Evolutionary conservation across 306 rosid species (phyloP).

Genomic region (Lathyrus sativus): DNA sequence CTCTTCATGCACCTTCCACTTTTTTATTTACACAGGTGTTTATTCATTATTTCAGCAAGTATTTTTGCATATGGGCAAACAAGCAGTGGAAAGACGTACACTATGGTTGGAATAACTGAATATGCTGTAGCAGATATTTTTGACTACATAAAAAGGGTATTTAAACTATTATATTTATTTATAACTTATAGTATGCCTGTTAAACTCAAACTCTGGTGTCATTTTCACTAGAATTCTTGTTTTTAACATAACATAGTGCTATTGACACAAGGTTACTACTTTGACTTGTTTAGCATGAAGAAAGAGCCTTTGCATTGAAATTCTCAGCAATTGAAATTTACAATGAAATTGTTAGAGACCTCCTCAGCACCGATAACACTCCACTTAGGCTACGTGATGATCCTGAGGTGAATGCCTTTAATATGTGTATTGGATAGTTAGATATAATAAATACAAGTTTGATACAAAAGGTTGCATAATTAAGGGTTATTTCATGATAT

Average conservation of each 20-base stretch:
- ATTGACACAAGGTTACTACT: slow-evolving; percentile 35
- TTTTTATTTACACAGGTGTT: slow-evolving; percentile 34
- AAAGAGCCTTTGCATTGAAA: slow-evolving; percentile 89
- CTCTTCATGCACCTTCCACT: slow-evolving; percentile 31
- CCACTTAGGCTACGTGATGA: slow-evolving; percentile 94
- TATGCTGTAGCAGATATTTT: slow-evolving; percentile 87
- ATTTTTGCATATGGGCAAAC: slow-evolving; percentile 99
- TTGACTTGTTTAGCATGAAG: slow-evolving; percentile 74
- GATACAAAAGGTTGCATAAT: slow-evolving; percentile 27
- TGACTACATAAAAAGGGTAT: slow-evolving; percentile 81
- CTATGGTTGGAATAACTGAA: slow-evolving; percentile 97
- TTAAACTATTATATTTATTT: slow-evolving; percentile 10
- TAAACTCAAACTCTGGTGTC: slow-evolving; percentile 6
- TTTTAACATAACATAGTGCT: slow-evolving; percentile 28
- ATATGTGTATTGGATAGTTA: slow-evolving; percentile 13
- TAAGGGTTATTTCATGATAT: slow-evolving; percentile 36
- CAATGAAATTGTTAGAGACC: slow-evolving; percentile 97
- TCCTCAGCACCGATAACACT: slow-evolving; percentile 75
- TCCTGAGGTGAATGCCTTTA: slow-evolving; percentile 72
- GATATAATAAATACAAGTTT: slow-evolving; percentile 1
- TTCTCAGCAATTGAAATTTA: slow-evolving; percentile 96
- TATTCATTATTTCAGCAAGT: slow-evolving; percentile 65
- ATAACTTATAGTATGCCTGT: slow-evolving; percentile 8
- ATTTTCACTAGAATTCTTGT: slow-evolving; percentile 22
- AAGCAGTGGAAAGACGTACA: slow-evolving; percentile 98